These are phyloP conservation scores for Chrysosporium queenslandicum DNA, from an alignment of 2,329 filamentous ascomycete genomes.

Conservation along the genomic window DNA sequence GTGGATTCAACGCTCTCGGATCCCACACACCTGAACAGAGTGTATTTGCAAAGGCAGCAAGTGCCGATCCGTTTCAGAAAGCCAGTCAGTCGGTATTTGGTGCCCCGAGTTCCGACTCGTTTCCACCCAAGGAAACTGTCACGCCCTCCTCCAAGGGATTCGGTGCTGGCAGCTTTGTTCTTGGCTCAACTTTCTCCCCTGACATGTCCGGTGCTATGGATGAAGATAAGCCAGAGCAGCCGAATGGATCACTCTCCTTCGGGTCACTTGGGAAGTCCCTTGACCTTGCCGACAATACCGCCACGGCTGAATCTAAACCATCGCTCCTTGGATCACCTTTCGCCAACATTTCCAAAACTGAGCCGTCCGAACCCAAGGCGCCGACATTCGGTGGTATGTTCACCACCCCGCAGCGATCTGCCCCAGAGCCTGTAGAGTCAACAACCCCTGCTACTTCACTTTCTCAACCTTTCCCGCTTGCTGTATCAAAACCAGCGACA, in stretches of 20 bases:
- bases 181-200: conserved; percentile 38
- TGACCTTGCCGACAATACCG: conserved; percentile 17
- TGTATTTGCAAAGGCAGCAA: conserved; percentile 17
- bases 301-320: conserved; percentile 19
- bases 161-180: conserved; percentile 29
- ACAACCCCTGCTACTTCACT: conserved; percentile 7
- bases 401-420: not conserved
- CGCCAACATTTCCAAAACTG: not conserved
- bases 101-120: conserved; percentile 9
- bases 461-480: conserved; percentile 19
- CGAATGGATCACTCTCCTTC: conserved; percentile 30
- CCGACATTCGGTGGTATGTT: conserved; percentile 5
- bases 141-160: conserved; percentile 28
- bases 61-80: conserved; percentile 25
- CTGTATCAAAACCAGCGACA: conserved; percentile 25
- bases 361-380: conserved; percentile 20
- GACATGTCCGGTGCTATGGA: conserved; percentile 35
- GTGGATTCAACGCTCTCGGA: conserved; percentile 7
- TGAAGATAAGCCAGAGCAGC: conserved; percentile 30
- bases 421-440: not conserved
- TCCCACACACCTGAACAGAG: conserved; percentile 9
- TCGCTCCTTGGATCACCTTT: conserved; percentile 1
- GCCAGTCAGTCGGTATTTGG: conserved; percentile 27
- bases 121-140: conserved; percentile 7
- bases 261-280: conserved; percentile 36